Percentiles rank a stretch among this genome's conserved stretches.
Evolutionary conservation across 2,329 filamentous ascomycete species (phyloP).

Genomic region (Fusarium piperis): DNA sequence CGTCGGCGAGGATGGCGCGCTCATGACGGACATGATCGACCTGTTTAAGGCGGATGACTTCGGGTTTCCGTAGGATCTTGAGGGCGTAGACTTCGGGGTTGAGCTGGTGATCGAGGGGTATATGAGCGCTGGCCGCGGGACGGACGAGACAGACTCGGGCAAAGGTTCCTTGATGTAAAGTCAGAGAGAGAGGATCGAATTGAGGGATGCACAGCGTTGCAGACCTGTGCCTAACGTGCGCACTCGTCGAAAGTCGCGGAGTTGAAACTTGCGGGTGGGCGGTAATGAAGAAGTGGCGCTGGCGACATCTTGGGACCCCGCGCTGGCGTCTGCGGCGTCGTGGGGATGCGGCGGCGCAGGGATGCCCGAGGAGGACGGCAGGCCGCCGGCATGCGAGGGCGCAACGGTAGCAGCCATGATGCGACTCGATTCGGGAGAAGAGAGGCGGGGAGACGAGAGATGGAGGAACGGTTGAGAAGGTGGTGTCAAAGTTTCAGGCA

Average conservation of each 20-base stretch:
- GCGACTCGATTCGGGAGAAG: not conserved
- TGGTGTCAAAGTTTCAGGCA: slow-evolving; percentile 11
- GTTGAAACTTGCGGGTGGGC: slow-evolving; percentile 44
- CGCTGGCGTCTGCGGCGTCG: slow-evolving; percentile 24
- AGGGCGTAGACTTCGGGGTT: slow-evolving; percentile 74
- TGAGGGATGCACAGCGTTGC: slow-evolving; percentile 15
- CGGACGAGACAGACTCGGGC: slow-evolving; percentile 83
- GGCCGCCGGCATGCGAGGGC: slow-evolving; percentile 42
- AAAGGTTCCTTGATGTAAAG: slow-evolving; percentile 70
- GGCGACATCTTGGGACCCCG: slow-evolving; percentile 32
- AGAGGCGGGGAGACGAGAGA: not conserved
- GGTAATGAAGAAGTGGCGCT: slow-evolving; percentile 30
- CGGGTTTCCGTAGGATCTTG: slow-evolving; percentile 79
- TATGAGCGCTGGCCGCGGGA: slow-evolving; percentile 63
- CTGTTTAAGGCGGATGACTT: slow-evolving; percentile 84
- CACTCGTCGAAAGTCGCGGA: slow-evolving; percentile 74
- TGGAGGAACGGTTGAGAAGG: not conserved
- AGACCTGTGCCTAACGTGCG: slow-evolving; percentile 81
- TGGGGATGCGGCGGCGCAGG: slow-evolving; percentile 33
- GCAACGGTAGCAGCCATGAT: slow-evolving; percentile 47
- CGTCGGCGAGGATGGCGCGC: slow-evolving; percentile 78
- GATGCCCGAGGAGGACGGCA: slow-evolving; percentile 39
- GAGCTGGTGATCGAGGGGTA: slow-evolving; percentile 46
- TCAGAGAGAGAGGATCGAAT: slow-evolving; percentile 2
- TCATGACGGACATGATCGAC: slow-evolving; percentile 89